These are phyloP conservation scores for Fusarium sp. DNA, from an alignment of 2,329 filamentous ascomycete species.

Conservation along the genomic window DNA sequence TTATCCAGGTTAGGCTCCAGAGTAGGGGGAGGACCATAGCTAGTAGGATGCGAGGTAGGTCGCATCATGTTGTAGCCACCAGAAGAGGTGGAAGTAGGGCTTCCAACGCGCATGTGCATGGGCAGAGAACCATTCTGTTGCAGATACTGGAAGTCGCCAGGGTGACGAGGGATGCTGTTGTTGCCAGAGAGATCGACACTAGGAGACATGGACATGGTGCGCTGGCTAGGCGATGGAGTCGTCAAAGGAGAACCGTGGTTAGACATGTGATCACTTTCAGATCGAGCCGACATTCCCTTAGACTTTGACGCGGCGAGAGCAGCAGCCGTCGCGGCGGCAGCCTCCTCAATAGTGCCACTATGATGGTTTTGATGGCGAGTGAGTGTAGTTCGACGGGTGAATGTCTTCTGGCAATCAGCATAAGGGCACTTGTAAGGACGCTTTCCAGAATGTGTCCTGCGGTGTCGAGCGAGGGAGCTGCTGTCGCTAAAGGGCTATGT, in stretches of 20 bases:
- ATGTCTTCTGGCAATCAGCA: constrained; percentile 98
- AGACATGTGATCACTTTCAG: constrained; percentile 78
- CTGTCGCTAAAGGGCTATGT: constrained; percentile 94
- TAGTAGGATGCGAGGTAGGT: constrained; percentile 87
- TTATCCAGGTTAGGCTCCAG: constrained; percentile 88
- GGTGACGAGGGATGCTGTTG: constrained; percentile 75
- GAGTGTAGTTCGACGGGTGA: constrained; percentile 93
- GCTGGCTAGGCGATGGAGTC: constrained; percentile 86
- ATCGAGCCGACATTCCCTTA: constrained; percentile 64
- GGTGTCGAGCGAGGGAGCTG: constrained; percentile 91
- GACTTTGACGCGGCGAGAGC: constrained; percentile 74
- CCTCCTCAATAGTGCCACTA: constrained; percentile 94
- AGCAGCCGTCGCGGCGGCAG: constrained; percentile 87
- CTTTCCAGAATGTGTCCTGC: constrained; percentile 95
- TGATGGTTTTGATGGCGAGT: constrained; percentile 97
- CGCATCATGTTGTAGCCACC: constrained; percentile 68
- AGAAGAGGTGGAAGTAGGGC: constrained; percentile 76
- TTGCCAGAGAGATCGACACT: constrained; percentile 78
- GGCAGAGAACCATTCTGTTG: constrained; percentile 80
- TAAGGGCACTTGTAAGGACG: constrained; percentile 98
- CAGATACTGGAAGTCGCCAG: constrained; percentile 78
- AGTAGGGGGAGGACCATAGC: constrained; percentile 85
- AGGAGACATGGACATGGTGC: constrained; percentile 84
- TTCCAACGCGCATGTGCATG: constrained; percentile 82
- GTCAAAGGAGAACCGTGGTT: constrained; percentile 80